Evolutionary conservation across 345 rosid species (phyloP), one percentile per base, ranked within the genome.

Genomic region (Citrus reticulata): DNA sequence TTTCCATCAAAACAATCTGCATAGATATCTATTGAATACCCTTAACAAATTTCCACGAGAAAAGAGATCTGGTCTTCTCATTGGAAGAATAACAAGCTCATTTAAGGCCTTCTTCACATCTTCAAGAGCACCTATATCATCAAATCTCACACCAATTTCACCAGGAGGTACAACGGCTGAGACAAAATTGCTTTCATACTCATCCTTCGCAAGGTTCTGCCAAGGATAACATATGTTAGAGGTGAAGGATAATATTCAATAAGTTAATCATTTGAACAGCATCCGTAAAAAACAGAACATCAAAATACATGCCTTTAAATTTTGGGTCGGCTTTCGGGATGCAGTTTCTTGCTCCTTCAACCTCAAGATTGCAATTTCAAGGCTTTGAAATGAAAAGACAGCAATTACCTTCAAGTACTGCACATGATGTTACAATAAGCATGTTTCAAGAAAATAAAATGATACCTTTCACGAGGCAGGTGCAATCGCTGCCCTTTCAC

Each of bases 31-130:
- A 27, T 79, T 51, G 71, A 80, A 61, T 94, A 93, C 98, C 91
- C 93, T 91, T 87, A 96, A 83, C 76, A 96, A 86, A 87, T 94
- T 96, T 81, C 99, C 99, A 61, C 68, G 90, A 83, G 97, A 86
- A 83, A 96, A 96, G 67, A 96, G 97, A 81, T 90, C 98, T 7
- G 99, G 98, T 80, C 99, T 93, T 72, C 92, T 79, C 99, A 96
- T 96, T 76, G 99, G 99, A 83, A 96, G 99, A 90, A 96, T 96
- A 72, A 94, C 99, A 64, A 96, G 91, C 85, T 96, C 99, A 82
- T 96, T 86, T 78, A 96, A 76, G 77, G 99, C 90, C 87, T 85
- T 92, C 83, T 96, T 96, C 74, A 96, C 99, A 67, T 92, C 95
- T 85, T 96, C 98, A 30, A 96, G 99, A 61, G 99, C 98, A 81